A percentile compares a stretch with the other conserved stretches of the same genome.
Evolutionary conservation across 2,329 filamentous ascomycete genomes (phyloP).

Genomic region (Cadophora luteo-olivacea): DNA sequence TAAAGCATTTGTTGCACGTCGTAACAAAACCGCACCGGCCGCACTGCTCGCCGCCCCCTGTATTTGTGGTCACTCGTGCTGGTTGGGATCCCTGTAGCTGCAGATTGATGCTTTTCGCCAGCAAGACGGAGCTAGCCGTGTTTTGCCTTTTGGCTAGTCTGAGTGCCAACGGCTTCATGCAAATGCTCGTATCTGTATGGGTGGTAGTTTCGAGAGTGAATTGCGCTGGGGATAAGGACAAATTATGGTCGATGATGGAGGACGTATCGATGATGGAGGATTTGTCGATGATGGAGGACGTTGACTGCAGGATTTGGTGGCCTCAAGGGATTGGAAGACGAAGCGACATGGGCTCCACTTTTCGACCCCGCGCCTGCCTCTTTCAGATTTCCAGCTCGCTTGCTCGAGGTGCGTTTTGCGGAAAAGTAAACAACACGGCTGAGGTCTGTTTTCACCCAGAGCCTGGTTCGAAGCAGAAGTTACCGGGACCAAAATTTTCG

Average conservation of each 20-base stretch:
- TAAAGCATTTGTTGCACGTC: constrained; percentile 9
- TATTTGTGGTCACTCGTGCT: background rate
- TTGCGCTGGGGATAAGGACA: background rate
- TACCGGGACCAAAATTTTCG: no score
- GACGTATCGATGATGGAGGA: no score
- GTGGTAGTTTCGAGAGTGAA: no score
- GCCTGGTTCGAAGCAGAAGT: no score
- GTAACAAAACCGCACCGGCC: constrained; percentile 12
- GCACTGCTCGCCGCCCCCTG: constrained; percentile 17
- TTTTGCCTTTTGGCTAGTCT: background rate
- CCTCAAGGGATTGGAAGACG: background rate
- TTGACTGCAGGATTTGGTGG: background rate
- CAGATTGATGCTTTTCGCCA: background rate
- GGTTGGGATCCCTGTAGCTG: background rate
- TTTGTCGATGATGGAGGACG: background rate
- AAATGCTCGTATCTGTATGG: background rate
- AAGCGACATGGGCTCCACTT: background rate
- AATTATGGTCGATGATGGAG: background rate
- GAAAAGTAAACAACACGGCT: background rate
- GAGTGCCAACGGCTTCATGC: background rate
- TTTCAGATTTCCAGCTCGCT: background rate
- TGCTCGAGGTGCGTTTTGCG: background rate
- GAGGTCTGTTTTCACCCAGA: background rate
- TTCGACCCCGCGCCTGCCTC: background rate
- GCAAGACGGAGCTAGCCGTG: background rate